Base-by-base conservation (phyloP, 169 alveolate genomes). In the Besnoitia besnoiti region DNA sequence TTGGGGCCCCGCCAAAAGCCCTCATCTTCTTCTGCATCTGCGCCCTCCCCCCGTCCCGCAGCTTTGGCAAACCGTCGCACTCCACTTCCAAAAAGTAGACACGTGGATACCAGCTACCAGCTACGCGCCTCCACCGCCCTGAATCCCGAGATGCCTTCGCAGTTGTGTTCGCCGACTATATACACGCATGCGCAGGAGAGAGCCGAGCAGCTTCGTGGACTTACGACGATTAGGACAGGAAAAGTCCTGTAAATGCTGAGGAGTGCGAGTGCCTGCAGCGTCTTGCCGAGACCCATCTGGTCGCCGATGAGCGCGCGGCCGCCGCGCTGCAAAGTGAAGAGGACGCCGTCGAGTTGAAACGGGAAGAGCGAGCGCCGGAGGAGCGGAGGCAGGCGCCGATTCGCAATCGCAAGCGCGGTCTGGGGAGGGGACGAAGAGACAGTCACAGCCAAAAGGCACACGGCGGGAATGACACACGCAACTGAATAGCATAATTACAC, bases 201-300 rank as follows among this genome's bases (percentile, higher is more conserved):
- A n/a, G n/a, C n/a, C n/a, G n/a, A 51, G 88, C 51, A 49, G 59
- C 39, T 35, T 12, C 55, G 55, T 27, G 0, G 5, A 40, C 93
- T 30, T 67, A 93, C 95, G 46, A 93, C 95, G 47, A 93, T 93
- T 46, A 93, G 95, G 51, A 88, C 77, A 30, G 95, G 95, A 80
- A 80, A 93, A 14, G 91, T 90, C 35, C 95, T 77, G 96, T 98
- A 99, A 67, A 97, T 94, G 87, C 98, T 97, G 40, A 99, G 96
- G 37, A 98, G 90, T 2, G 99, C 98, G 50, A 99, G 95, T 12
- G 99, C 99, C 95, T 99, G 99, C 27, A 98, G 96, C 5, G 99
- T 98, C 95, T 99, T 99, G 49, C 99, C 99, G 30, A 99, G 98
- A 8, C 99, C 99, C 99, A 98, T 99, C 92, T 99, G 99, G 94